Conservation (phyloP, 257 asterid species). For the Przewalskia tangutica region DNA sequence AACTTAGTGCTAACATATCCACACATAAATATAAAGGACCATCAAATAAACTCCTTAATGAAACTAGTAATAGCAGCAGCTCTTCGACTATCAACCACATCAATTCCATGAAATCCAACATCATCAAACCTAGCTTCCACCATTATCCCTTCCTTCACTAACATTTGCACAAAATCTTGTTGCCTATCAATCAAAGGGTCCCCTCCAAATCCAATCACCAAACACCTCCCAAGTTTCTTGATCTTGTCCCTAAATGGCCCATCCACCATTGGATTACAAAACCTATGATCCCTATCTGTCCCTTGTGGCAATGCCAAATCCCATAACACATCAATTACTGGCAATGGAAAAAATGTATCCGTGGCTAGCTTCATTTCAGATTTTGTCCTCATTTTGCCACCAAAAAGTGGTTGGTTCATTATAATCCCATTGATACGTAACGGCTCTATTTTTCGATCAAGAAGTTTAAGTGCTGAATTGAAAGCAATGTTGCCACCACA, state of each 20-base stretch:
- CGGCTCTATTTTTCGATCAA: slow-evolving; percentile 37
- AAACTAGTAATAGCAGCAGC: slow-evolving; percentile 41
- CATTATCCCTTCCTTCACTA: slow-evolving; percentile 45
- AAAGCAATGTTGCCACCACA: slow-evolving; percentile 65
- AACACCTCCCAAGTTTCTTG: slow-evolving; percentile 43
- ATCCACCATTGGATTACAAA: slow-evolving; percentile 60
- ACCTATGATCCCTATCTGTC: slow-evolving; percentile 74
- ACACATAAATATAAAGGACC: background rate
- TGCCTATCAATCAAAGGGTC: slow-evolving; percentile 79
- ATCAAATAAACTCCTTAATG: slow-evolving; percentile 53
- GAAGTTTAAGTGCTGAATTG: slow-evolving; percentile 37
- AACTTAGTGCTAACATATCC: background rate
- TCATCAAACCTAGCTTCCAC: slow-evolving; percentile 76
- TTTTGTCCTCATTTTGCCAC: slow-evolving; percentile 54
- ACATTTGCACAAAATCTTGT: slow-evolving; percentile 51
- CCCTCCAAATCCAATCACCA: slow-evolving; percentile 85
- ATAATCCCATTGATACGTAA: slow-evolving; percentile 41
- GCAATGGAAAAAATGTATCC: slow-evolving; percentile 63
- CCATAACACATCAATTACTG: slow-evolving; percentile 67
- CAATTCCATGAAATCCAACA: slow-evolving; percentile 69
- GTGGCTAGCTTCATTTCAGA: slow-evolving; percentile 70
- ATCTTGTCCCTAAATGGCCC: slow-evolving; percentile 36
- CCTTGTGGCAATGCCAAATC: slow-evolving; percentile 75
- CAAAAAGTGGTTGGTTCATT: slow-evolving; percentile 67
- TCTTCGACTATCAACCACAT: slow-evolving; percentile 46